Conservation (phyloP, 2,329 filamentous ascomycete genomes). For the Pseudogymnoascus sp. region DNA sequence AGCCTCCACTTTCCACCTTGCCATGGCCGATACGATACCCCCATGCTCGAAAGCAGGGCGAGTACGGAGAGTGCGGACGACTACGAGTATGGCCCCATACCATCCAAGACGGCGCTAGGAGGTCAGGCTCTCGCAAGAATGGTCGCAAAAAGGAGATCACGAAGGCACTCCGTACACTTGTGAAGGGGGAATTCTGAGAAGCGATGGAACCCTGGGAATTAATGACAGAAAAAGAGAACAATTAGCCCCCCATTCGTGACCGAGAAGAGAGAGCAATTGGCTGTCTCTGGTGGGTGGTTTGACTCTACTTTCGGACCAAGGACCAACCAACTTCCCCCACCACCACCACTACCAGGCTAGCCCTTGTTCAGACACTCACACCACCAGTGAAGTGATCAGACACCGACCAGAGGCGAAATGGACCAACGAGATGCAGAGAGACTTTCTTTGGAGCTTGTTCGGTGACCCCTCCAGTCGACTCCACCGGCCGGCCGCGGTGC, state of each 20-base stretch:
- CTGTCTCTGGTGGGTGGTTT: neutral
- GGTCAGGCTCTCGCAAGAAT: slow-evolving; percentile 7
- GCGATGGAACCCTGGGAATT: slow-evolving; percentile 8
- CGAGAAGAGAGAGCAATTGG: neutral
- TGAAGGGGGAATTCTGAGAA: slow-evolving; percentile 2
- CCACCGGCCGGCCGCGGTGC: slow-evolving; percentile 6
- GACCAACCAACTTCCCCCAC: slow-evolving; percentile 7
- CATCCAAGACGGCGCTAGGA: slow-evolving; percentile 5
- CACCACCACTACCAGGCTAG: slow-evolving; percentile 6
- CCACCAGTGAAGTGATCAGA: neutral
- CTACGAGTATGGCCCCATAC: neutral
- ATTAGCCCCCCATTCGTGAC: slow-evolving; percentile 8
- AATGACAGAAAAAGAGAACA: slow-evolving; percentile 8
- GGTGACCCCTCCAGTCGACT: neutral
- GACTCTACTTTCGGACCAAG: neutral
- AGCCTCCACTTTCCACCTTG: slow-evolving; percentile 6
- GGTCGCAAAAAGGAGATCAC: neutral
- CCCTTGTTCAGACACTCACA: neutral
- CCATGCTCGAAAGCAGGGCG: neutral
- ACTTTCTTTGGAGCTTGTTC: slow-evolving; percentile 3
- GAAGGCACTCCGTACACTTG: neutral
- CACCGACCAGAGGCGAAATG: neutral
- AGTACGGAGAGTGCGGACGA: neutral
- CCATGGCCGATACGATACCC: slow-evolving; percentile 5
- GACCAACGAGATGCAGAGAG: neutral